Evolutionary conservation across 352 stramenopile genomes (phyloP).

Genomic region (Phytopythium helicoides): DNA sequence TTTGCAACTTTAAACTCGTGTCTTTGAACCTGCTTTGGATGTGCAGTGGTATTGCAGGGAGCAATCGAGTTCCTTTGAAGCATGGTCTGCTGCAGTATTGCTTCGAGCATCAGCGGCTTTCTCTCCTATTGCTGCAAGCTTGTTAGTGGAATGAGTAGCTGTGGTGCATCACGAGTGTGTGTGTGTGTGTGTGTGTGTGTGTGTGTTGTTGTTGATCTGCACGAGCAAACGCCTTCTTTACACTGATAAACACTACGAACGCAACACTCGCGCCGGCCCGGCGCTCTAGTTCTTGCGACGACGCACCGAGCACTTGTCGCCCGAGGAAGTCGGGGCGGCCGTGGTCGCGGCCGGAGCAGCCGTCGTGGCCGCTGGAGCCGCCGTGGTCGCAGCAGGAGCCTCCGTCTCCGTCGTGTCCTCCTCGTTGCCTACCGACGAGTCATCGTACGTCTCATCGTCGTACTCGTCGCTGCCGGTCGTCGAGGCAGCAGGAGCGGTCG

Average conservation of each 20-base stretch:
- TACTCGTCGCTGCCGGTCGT: background rate
- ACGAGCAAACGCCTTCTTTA: constrained; percentile 1
- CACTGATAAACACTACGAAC: background rate
- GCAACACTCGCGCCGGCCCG: too few relatives aligned
- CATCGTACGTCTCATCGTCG: background rate
- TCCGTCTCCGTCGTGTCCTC: background rate
- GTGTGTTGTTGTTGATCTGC: background rate
- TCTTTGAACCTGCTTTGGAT: too few relatives aligned
- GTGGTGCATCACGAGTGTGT: too few relatives aligned
- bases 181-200: too few relatives aligned
- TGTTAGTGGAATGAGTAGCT: too few relatives aligned
- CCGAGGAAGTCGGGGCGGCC: background rate
- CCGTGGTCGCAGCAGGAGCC: background rate
- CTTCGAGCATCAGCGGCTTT: too few relatives aligned
- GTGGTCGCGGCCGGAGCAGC: background rate
- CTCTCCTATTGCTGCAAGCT: too few relatives aligned
- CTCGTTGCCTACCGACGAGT: background rate
- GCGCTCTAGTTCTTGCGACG: constrained; percentile 2
- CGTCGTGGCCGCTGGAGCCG: background rate
- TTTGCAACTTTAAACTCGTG: too few relatives aligned
- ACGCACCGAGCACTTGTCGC: constrained; percentile 3
- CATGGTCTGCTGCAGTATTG: too few relatives aligned
- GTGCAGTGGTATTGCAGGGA: too few relatives aligned
- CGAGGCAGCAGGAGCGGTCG: too few relatives aligned
- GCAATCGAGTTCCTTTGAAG: too few relatives aligned